phyloP scores from a whole-genome alignment of 352 stramenopile species.

The Phytophthora meadii region DNA sequence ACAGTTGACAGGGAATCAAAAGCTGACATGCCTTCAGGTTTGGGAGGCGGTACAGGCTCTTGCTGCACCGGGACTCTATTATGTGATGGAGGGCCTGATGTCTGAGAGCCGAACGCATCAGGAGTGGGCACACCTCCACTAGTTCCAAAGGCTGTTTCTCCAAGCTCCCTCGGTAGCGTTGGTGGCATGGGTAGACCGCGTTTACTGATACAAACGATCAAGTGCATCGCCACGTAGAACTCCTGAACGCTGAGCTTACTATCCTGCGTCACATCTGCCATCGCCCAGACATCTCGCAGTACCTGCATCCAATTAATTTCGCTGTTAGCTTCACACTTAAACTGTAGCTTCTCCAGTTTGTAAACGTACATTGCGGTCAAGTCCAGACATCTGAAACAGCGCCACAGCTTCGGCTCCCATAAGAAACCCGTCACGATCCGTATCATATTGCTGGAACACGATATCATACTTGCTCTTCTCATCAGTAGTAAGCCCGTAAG shows the following conservation, averaged over 20 bases:
- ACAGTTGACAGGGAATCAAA: constrained; percentile 58
- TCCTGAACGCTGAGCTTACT: constrained; percentile 92
- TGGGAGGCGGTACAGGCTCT: constrained; percentile 17
- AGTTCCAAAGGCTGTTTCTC: constrained; percentile 67
- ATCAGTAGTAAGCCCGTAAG: constrained; percentile 87
- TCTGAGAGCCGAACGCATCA: constrained; percentile 17
- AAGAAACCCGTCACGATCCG: constrained; percentile 91
- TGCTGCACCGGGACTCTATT: constrained; percentile 28
- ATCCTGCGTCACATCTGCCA: constrained; percentile 92
- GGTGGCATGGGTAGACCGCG: constrained; percentile 78
- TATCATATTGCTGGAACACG: constrained; percentile 94
- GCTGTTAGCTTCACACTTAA: constrained; percentile 2
- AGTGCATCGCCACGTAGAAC: constrained; percentile 97
- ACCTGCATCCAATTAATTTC: constrained; percentile 33
- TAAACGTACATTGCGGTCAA: constrained; percentile 82
- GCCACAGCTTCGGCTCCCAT: constrained; percentile 89
- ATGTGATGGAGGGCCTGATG: constrained; percentile 24
- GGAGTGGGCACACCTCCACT: constrained; percentile 5
- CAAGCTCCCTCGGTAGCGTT: constrained; percentile 73
- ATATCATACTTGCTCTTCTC: constrained; percentile 92
- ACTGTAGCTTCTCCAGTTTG: not conserved
- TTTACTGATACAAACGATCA: constrained; percentile 96
- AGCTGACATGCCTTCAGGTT: constrained; percentile 58
- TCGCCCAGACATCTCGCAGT: constrained; percentile 92
- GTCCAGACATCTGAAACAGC: constrained; percentile 94